Percentiles rank a stretch among this genome's conserved stretches.
phyloP scores from a whole-genome alignment of 306 rosid genomes.

The Heteromeles arbutifolia region DNA sequence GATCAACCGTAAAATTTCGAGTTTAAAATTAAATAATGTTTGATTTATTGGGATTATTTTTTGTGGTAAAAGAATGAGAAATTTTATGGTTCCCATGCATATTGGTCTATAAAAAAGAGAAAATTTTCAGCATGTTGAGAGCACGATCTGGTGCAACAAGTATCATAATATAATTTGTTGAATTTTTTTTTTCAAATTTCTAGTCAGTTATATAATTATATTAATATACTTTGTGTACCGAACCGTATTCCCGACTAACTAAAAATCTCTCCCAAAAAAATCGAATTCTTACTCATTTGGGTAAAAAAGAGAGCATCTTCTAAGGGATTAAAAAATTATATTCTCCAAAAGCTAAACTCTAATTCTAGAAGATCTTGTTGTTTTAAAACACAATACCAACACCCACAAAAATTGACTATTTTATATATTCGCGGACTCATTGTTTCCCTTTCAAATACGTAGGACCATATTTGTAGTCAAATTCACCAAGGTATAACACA shows the following conservation, averaged over 20 bases:
- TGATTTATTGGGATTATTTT: background rate
- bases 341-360: background rate
- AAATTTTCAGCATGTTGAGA: too few relatives aligned
- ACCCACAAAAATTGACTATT: background rate
- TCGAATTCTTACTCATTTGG: too few relatives aligned
- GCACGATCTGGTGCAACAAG: too few relatives aligned
- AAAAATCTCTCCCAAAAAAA: too few relatives aligned
- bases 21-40: background rate
- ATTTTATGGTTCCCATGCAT: background rate
- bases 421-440: background rate
- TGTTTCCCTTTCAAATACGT: background rate
- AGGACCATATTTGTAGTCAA: background rate
- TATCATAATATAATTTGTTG: too few relatives aligned
- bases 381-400: background rate
- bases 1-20: background rate
- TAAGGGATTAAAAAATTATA: too few relatives aligned
- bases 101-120: background rate
- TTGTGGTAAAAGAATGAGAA: background rate
- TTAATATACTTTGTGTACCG: too few relatives aligned
- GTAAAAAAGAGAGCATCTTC: too few relatives aligned
- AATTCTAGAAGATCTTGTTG: background rate
- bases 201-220: too few relatives aligned
- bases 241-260: too few relatives aligned
- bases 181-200: too few relatives aligned
- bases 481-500: background rate